Evolutionary conservation across 192 early-diverging fungal species (phyloP).

Genomic region (Chytriomyces sp.): DNA sequence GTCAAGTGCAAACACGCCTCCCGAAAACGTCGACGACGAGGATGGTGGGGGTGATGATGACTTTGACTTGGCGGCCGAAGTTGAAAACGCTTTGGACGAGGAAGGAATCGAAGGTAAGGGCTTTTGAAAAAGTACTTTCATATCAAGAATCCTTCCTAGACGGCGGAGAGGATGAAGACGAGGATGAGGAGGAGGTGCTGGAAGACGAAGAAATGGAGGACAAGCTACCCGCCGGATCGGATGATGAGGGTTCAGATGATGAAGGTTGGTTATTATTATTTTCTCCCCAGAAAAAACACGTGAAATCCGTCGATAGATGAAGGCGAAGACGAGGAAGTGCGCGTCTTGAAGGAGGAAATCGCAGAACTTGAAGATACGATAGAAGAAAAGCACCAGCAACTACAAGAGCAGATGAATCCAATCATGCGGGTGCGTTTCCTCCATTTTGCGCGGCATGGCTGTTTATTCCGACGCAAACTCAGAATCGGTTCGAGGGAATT

Average conservation of each 20-base stretch:
- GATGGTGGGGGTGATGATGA: conserved; percentile 42
- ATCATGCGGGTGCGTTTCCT: conserved; percentile 65
- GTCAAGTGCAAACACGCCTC: conserved; percentile 23
- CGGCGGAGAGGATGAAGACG: conserved; percentile 53
- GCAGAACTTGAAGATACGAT: conserved; percentile 61
- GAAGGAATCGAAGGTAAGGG: conserved; percentile 35
- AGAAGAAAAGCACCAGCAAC: conserved; percentile 54
- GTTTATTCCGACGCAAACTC: neutral
- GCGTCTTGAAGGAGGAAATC: conserved; percentile 64
- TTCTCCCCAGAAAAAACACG: neutral
- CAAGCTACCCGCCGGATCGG: conserved; percentile 33
- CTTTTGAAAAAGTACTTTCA: neutral
- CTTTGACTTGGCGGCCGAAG: conserved; percentile 40
- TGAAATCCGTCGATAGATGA: neutral
- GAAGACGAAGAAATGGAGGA: conserved; percentile 21
- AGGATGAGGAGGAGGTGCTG: conserved; percentile 51
- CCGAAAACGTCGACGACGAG: conserved; percentile 38
- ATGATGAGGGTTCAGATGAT: conserved; percentile 38
- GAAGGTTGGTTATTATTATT: conserved; percentile 12
- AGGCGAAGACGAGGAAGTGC: conserved; percentile 27
- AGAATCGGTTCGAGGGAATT: conserved; percentile 72
- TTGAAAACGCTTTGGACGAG: conserved; percentile 48
- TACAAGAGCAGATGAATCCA: conserved; percentile 65
- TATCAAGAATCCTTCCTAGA: neutral
- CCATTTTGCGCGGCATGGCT: neutral